phyloP scores from a whole-genome alignment of 257 asterid species.

The Sherardia arvensis region DNA sequence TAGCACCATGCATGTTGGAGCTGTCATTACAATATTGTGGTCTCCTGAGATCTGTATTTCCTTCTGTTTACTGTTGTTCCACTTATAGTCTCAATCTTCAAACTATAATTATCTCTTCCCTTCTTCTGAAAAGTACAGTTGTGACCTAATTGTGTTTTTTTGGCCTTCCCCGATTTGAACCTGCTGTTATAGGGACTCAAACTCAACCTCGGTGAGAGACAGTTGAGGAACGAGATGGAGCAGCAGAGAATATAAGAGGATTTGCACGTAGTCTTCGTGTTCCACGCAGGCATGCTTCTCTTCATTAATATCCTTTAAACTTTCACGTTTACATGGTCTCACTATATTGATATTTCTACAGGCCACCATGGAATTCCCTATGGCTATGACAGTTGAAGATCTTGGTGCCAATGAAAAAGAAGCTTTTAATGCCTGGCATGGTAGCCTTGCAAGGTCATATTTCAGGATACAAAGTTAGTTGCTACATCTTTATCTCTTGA shows the following conservation, averaged over 20 bases:
- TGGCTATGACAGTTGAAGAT: conserved; percentile 93
- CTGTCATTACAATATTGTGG: too few species aligned
- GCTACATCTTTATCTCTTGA: neutral
- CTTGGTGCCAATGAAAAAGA: conserved; percentile 70
- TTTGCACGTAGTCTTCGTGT: conserved; percentile 82
- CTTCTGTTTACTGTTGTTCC: too few species aligned
- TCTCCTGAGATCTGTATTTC: too few species aligned
- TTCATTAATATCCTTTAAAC: conserved; percentile 5
- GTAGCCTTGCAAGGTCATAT: conserved; percentile 81
- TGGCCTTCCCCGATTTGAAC: neutral
- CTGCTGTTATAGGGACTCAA: conserved; percentile 59
- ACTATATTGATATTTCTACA: conserved; percentile 21
- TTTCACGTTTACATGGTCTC: conserved; percentile 11
- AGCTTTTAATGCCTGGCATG: conserved; percentile 91
- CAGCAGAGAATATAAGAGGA: conserved; percentile 83
- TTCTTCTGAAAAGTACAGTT: too few species aligned
- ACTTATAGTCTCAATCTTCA: too few species aligned
- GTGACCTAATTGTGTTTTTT: neutral
- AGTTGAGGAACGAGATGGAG: conserved; percentile 48
- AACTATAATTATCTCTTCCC: too few species aligned
- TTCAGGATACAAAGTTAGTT: neutral
- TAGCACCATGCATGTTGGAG: too few species aligned
- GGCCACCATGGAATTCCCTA: conserved; percentile 89
- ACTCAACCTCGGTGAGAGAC: conserved; percentile 48
- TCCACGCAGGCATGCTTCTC: conserved; percentile 66